Conservation (phyloP, 1,284 basidiomycete species). For the Cryptococcus floricola region DNA sequence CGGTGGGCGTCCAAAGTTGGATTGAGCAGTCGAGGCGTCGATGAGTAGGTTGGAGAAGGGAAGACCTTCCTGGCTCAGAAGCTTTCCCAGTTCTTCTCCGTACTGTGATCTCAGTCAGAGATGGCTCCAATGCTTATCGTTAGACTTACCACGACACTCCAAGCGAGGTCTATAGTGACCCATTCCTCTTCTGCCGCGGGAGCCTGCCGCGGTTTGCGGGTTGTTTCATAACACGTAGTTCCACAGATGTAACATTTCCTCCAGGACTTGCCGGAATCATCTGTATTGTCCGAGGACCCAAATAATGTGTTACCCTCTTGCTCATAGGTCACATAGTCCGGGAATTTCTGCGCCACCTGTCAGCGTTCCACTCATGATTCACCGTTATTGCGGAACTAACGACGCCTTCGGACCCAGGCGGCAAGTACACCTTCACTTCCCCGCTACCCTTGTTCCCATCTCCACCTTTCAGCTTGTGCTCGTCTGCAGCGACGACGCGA, state of each 20-base stretch:
- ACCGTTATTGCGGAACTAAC: slow-evolving; percentile 3
- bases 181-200: slow-evolving; percentile 21
- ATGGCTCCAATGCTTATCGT: background rate
- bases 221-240: slow-evolving; percentile 21
- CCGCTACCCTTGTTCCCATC: background rate
- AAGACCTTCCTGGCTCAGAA: slow-evolving; percentile 6
- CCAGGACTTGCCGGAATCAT: slow-evolving; percentile 14
- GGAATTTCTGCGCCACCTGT: slow-evolving; percentile 18
- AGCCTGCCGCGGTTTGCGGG: slow-evolving; percentile 13
- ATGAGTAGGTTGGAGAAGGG: slow-evolving; percentile 26
- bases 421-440: slow-evolving; percentile 5
- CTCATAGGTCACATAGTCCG: slow-evolving; percentile 25
- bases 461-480: slow-evolving; percentile 4
- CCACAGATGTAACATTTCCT: slow-evolving; percentile 40
- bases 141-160: slow-evolving; percentile 32
- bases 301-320: slow-evolving; percentile 2
- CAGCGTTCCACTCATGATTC: background rate
- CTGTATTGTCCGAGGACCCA: background rate
- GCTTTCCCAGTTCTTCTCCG: slow-evolving; percentile 19
- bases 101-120: slow-evolving; percentile 16
- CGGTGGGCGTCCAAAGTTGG: slow-evolving; percentile 31
- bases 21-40: slow-evolving; percentile 9
- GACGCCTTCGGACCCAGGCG: slow-evolving; percentile 7
- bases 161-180: slow-evolving; percentile 27
- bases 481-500: slow-evolving; percentile 9